Conservation (phyloP, 352 stramenopile genomes). For the Pythium rhizo-oryzae region DNA sequence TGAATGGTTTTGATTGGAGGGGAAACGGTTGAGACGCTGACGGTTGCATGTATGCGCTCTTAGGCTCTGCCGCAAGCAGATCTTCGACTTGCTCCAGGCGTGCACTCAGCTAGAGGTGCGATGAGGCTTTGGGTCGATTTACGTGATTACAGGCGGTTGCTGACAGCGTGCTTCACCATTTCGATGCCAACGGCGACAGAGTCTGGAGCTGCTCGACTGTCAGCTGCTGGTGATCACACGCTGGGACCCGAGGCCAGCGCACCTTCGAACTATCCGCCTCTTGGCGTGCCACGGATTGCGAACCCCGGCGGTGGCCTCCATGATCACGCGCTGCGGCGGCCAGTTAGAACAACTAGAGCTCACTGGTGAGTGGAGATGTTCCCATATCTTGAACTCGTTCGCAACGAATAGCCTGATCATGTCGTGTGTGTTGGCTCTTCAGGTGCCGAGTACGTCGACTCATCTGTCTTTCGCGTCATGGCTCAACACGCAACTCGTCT, state of each 20-base stretch:
- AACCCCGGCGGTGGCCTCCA: slow-evolving; percentile 39
- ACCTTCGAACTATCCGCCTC: slow-evolving; percentile 46
- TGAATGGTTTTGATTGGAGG: neutral
- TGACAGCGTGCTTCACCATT: slow-evolving; percentile 6
- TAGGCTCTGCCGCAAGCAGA: slow-evolving; percentile 24
- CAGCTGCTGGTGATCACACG: slow-evolving; percentile 45
- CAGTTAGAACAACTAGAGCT: slow-evolving; percentile 46
- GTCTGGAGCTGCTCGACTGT: slow-evolving; percentile 62
- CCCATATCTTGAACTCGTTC: neutral
- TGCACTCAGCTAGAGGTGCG: slow-evolving; percentile 13
- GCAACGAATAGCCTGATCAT: no score
- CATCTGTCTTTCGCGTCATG: slow-evolving; percentile 43
- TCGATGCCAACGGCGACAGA: slow-evolving; percentile 30
- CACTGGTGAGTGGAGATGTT: slow-evolving; percentile 35
- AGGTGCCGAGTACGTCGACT: slow-evolving; percentile 51
- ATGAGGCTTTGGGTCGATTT: neutral
- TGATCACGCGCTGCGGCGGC: slow-evolving; percentile 43
- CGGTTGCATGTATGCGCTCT: neutral
- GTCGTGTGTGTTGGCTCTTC: neutral
- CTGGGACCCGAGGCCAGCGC: slow-evolving; percentile 34
- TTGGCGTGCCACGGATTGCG: slow-evolving; percentile 56
- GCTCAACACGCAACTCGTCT: slow-evolving; percentile 35
- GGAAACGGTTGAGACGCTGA: no score
- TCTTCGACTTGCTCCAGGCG: slow-evolving; percentile 10
- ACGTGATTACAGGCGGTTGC: neutral